Conservation (phyloP, 2,329 filamentous ascomycete species). For the Neurospora sp. region DNA sequence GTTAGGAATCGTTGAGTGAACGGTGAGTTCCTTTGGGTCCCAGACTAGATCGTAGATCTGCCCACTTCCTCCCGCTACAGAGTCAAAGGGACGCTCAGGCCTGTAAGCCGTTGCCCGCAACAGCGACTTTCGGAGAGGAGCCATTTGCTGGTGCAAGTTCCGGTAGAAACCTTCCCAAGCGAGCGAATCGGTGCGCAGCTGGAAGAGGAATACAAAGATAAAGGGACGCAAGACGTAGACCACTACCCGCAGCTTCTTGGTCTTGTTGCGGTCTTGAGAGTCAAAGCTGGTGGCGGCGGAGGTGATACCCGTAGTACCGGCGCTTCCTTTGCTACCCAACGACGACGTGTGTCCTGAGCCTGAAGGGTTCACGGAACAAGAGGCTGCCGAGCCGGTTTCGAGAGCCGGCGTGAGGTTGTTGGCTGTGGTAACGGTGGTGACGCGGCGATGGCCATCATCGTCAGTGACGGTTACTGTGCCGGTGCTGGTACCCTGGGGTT, state of each 20-base stretch:
- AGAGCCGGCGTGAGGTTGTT: background rate
- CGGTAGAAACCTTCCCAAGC: constrained; percentile 46
- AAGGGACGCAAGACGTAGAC: constrained; percentile 68
- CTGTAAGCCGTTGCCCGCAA: constrained; percentile 47
- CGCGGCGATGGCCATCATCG: constrained; percentile 13
- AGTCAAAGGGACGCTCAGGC: constrained; percentile 33
- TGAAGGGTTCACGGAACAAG: background rate
- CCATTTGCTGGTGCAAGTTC: constrained; percentile 50
- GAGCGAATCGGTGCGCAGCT: constrained; percentile 47
- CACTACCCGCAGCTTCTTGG: constrained; percentile 53
- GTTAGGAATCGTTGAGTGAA: constrained; percentile 56
- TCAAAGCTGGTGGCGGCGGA: constrained; percentile 22
- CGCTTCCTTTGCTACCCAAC: background rate
- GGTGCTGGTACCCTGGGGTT: background rate
- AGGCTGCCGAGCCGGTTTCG: background rate
- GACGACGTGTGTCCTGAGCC: background rate
- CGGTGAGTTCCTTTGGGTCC: constrained; percentile 44
- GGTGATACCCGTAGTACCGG: background rate
- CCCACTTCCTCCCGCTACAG: constrained; percentile 16
- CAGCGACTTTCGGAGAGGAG: constrained; percentile 47
- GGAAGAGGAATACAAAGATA: constrained; percentile 67
- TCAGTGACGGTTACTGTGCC: constrained; percentile 15
- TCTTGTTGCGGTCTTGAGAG: constrained; percentile 43
- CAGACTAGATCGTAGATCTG: constrained; percentile 54
- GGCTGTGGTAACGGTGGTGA: background rate